A percentile compares a stretch with the other conserved stretches of the same genome.
Conservation (phyloP, 2,329 filamentous ascomycete species). For the Beauveria varroae region DNA sequence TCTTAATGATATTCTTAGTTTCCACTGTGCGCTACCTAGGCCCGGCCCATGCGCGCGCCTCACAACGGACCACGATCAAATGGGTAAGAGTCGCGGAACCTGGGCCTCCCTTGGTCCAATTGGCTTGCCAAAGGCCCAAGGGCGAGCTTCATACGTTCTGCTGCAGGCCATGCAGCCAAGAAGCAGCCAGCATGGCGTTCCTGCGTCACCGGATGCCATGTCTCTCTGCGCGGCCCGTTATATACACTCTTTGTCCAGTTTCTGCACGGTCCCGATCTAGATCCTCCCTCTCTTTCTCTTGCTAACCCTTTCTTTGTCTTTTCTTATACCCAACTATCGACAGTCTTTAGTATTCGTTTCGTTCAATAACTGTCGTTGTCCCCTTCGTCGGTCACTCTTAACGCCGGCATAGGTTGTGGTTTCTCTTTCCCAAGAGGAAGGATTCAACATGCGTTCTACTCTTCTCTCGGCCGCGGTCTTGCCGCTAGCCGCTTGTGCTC, state of each 20-base stretch:
- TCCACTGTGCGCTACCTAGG: constrained; percentile 6
- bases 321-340: constrained; percentile 11
- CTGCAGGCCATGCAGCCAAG: background rate
- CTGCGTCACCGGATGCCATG: background rate
- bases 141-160: background rate
- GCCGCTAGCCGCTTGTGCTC: constrained; percentile 20
- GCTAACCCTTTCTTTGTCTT: background rate
- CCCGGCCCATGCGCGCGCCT: background rate
- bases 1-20: constrained; percentile 11
- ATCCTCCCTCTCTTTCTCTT: background rate
- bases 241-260: constrained; percentile 9
- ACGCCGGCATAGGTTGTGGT: constrained; percentile 14
- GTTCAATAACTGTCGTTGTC: constrained; percentile 1
- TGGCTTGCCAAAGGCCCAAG: background rate
- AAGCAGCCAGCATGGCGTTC: background rate
- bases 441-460: constrained; percentile 22
- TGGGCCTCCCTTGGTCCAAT: constrained; percentile 8
- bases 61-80: background rate
- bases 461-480: constrained; percentile 22
- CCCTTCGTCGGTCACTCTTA: constrained; percentile 20
- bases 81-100: constrained; percentile 3
- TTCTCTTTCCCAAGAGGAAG: background rate
- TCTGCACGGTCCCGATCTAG: background rate
- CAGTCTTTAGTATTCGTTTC: constrained; percentile 11
- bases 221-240: constrained; percentile 1